phyloP scores from a whole-genome alignment of 148 eudicot genomes.

The Euryodendron excelsum region DNA sequence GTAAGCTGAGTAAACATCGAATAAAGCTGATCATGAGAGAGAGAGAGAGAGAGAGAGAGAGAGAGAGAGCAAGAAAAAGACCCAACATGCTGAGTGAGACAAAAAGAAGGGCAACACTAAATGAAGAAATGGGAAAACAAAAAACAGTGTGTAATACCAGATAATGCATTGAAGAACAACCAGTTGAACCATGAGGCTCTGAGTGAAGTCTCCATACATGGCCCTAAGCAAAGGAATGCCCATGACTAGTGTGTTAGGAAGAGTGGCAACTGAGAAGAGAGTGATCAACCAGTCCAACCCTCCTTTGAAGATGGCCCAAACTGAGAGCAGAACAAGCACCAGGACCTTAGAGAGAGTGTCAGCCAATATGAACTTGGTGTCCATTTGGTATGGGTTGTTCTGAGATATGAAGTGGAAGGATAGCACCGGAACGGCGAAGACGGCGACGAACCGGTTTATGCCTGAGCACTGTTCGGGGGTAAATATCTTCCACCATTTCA shows the following conservation, averaged over 20 bases:
- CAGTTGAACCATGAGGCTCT: constrained; percentile 40
- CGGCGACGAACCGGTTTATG: constrained; percentile 45
- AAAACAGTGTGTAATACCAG: constrained; percentile 23
- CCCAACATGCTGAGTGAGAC: neutral
- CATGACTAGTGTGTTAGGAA: constrained; percentile 51
- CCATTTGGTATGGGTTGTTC: constrained; percentile 44
- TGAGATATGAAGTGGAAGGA: constrained; percentile 47
- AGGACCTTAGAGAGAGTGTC: constrained; percentile 32
- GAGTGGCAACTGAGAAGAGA: constrained; percentile 37
- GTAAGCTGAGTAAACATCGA: neutral
- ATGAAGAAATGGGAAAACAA: neutral
- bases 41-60: neutral
- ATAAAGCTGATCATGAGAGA: constrained; percentile 5
- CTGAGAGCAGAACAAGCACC: constrained; percentile 23
- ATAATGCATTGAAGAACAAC: constrained; percentile 49
- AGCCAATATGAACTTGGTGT: constrained; percentile 38
- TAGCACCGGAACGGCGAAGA: constrained; percentile 44
- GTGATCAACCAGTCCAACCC: constrained; percentile 44
- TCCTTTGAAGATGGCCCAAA: constrained; percentile 30
- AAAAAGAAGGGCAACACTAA: neutral
- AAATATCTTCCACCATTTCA: constrained; percentile 43
- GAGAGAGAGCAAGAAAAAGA: neutral
- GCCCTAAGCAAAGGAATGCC: constrained; percentile 46
- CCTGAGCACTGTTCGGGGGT: constrained; percentile 45
- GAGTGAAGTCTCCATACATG: constrained; percentile 47